Evolutionary conservation across 805 yeast genomes (phyloP), one percentile per base, ranked within the genome.

Genomic region (Pichia gijzeniarum): DNA sequence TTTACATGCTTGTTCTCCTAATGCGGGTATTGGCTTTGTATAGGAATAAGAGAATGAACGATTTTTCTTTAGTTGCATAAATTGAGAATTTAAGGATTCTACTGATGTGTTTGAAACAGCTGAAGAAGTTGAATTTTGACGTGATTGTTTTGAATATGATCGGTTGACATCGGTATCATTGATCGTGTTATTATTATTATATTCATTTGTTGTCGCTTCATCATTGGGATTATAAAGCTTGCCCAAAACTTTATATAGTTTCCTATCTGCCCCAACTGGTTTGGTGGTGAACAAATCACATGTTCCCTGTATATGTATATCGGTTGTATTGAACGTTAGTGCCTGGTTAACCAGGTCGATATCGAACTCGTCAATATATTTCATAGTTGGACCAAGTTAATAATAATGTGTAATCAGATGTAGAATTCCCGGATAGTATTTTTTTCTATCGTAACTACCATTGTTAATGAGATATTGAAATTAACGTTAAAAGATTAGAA

Each of bases 201-300:
- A 45, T 25, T 38, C 45, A 6, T 41, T 36, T 38, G 28, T 35
- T 12, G 25, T 14, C 7, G 6, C 32, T 9, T 45, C 47, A 3
- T 44, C 49, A 17, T 43, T 41, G 14, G 41, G 22, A 35, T 54
- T 55, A 45, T 60, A 61, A 25, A 62, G 91, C 53, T 82, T 79
- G 60, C 89, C 97, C 36, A 93, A 80, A 0, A 90, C 80, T 63
- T 88, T 87, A 70, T 85, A 88, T 25, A 91, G 74, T 64, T 90
- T 90, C 54, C 89, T 76, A 64, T 93, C 99, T 1, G 91, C 75
- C 1, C 93, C 87, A 20, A 90, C 87, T 1, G 96, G 89, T 58
- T 91, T 93, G 2, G 99, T 93, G 1, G 98, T 86, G 59, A 88
- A 93, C 40, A 93, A 73, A 60, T 93, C 99, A 61, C 96, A 82